Base-by-base conservation (phyloP, 2,329 filamentous ascomycete species). In the Fusarium torulosum region DNA sequence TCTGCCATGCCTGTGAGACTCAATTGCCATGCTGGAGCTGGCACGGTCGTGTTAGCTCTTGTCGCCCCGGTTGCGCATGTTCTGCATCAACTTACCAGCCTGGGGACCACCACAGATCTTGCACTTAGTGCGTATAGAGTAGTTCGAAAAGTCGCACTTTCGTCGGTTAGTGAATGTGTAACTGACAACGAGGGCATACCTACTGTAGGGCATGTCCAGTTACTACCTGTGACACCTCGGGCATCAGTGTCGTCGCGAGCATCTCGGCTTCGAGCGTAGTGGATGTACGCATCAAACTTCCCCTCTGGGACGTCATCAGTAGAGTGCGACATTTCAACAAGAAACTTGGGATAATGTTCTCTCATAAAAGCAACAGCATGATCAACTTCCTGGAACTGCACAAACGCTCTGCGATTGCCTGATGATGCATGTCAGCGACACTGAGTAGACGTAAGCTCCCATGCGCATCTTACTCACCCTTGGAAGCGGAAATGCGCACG, bases 1-100 rank as follows among this genome's bases (percentile, higher is more conserved):
- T 86, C 84, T 19, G 81, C 82, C 53, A 80, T 79, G 29, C 83
- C 83, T 20, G 83, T 85, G 7, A 85, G 74, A 44, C 77, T 80
- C 23, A 76, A 69, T 27, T 75, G 74, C 73, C 76, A 77, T 31
- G 74, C 69, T 7, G 74, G 54, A 9, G 71, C 74, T 75, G 40
- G 20, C 47, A 21, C n/a, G 37, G 15, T 7, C 23, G n/a, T 19
- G 35, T 63, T 42, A 62, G 59, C 40, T 6, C 20, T 14, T 13
- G 10, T 27, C 13, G 13, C 6, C 8, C 35, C n/a, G 15, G 14
- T 21, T 25, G 45, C 20, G 17, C 19, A 43, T 10, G 17, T 23
- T 31, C 25, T 27, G 6, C 6, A n/a, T 21, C 21, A 5, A 70
- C 74, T 64, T 64, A 80, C 78, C 74, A 59, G 72, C 56, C 23